These are phyloP conservation scores for Francoa sonchifolia DNA, from an alignment of 441 rosid genomes.

Conservation along the genomic window DNA sequence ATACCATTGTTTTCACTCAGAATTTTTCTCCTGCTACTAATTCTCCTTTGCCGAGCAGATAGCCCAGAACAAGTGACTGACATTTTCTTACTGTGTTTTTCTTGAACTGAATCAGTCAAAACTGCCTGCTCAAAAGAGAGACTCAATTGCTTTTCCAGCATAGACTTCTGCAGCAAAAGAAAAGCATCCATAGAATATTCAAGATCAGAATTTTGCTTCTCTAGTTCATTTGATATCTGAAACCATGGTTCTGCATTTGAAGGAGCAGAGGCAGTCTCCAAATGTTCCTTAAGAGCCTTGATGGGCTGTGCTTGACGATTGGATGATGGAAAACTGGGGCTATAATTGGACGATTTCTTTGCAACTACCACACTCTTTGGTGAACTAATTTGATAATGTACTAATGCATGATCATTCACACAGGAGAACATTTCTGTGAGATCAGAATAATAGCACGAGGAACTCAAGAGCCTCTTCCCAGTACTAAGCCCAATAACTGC, in stretches of 20 bases:
- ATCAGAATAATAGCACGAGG: conserved; percentile 53
- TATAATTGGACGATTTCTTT: conserved; percentile 40
- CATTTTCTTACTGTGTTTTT: conserved; percentile 28
- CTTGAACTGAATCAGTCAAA: conserved; percentile 18
- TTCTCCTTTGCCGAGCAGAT: conserved; percentile 75
- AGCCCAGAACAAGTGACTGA: conserved; percentile 61
- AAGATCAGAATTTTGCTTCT: conserved; percentile 37
- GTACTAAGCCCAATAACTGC: conserved; percentile 70
- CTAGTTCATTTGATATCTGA: conserved; percentile 24
- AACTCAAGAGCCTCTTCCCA: conserved; percentile 64
- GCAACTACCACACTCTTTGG: conserved; percentile 32
- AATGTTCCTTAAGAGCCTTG: conserved; percentile 51
- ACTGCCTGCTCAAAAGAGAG: conserved; percentile 51
- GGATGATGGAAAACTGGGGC: conserved; percentile 40
- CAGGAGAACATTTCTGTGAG: conserved; percentile 40
- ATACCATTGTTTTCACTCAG: conserved; percentile 20
- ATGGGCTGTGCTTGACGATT: conserved; percentile 28
- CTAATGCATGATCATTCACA: conserved; percentile 35
- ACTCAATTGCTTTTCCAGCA: conserved; percentile 91
- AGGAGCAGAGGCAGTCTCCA: conserved; percentile 26
- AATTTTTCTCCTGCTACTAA: conserved; percentile 36
- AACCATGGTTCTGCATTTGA: conserved; percentile 27
- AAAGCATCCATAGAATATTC: conserved; percentile 63
- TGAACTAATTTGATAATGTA: conserved; percentile 30
- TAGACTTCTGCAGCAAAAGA: conserved; percentile 73